Conservation (phyloP, 352 stramenopile species). For the Pythium oligandrum region DNA sequence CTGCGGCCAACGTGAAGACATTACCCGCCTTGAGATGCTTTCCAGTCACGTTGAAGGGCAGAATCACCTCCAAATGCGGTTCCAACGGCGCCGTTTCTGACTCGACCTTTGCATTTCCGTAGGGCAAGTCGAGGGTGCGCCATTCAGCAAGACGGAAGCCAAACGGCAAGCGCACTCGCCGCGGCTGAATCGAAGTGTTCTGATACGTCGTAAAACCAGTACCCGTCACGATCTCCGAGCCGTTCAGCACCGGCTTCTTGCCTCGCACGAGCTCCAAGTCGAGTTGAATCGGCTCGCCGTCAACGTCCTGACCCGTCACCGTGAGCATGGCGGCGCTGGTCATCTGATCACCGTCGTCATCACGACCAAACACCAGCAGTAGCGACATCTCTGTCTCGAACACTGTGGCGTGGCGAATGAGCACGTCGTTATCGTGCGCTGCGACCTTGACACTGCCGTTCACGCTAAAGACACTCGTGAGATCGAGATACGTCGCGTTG, state of each 20-base stretch:
- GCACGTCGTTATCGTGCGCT: slow-evolving; percentile 55
- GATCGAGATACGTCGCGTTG: slow-evolving; percentile 64
- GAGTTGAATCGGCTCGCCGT: slow-evolving; percentile 29
- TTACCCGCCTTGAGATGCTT: slow-evolving; percentile 55
- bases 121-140: slow-evolving; percentile 11
- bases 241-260: slow-evolving; percentile 24
- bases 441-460: slow-evolving; percentile 52
- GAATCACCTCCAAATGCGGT: slow-evolving; percentile 42
- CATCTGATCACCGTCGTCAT: slow-evolving; percentile 48
- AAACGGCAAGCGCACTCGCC: slow-evolving; percentile 55
- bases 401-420: slow-evolving; percentile 69
- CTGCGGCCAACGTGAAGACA: slow-evolving; percentile 44
- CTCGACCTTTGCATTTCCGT: not conserved
- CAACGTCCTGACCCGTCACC: slow-evolving; percentile 36
- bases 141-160: slow-evolving; percentile 62
- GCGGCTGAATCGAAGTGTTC: slow-evolving; percentile 60
- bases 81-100: slow-evolving; percentile 13
- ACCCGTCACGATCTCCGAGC: slow-evolving; percentile 13
- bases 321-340: slow-evolving; percentile 51
- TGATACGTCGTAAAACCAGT: slow-evolving; percentile 52
- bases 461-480: slow-evolving; percentile 54
- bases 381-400: slow-evolving; percentile 75
- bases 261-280: slow-evolving; percentile 62
- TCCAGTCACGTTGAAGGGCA: slow-evolving; percentile 68
- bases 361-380: slow-evolving; percentile 73